These are phyloP conservation scores for Aspergillus nanangensis DNA, from an alignment of 495 filamentous ascomycete species.

Conservation along the genomic window DNA sequence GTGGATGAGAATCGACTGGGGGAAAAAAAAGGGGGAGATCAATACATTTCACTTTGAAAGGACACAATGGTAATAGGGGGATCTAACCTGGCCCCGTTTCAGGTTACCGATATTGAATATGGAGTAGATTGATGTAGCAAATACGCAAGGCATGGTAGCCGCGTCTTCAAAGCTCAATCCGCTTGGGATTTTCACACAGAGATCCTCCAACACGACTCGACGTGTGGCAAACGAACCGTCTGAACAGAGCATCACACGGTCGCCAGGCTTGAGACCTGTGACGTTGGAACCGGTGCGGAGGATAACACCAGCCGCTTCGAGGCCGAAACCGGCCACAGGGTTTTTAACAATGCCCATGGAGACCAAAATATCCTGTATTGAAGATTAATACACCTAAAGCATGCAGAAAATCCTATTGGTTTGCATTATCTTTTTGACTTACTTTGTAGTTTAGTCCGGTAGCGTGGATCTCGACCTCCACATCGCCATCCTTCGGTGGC, in stretches of 20 bases:
- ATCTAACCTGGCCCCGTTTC: constrained; percentile 20
- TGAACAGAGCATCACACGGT: constrained; percentile 26
- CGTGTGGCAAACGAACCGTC: constrained; percentile 6
- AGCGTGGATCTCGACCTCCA: constrained; percentile 33
- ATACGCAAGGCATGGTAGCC: constrained; percentile 20
- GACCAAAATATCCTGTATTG: constrained; percentile 34
- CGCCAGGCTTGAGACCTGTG: constrained; percentile 27
- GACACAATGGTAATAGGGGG: too few relatives aligned
- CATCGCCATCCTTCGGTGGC: constrained; percentile 13
- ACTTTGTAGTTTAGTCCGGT: constrained; percentile 41
- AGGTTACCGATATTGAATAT: constrained; percentile 15
- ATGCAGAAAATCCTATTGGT: too few relatives aligned
- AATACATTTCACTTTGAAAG: too few relatives aligned
- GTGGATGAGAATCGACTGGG: constrained; percentile 25
- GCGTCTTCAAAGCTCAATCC: constrained; percentile 24
- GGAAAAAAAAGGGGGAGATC: too few relatives aligned
- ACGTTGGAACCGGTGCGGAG: constrained; percentile 34
- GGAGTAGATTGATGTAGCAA: constrained; percentile 23
- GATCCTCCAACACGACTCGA: constrained; percentile 1
- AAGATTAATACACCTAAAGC: too few relatives aligned
- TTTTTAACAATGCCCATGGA: constrained; percentile 24
- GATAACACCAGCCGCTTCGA: constrained; percentile 38
- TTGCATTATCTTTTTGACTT: too few relatives aligned
- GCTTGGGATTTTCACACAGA: constrained; percentile 23
- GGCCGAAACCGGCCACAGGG: constrained; percentile 10